Evolutionary conservation across 176 grass and related monocot species (phyloP).

Genomic region (Oryza nivara): DNA sequence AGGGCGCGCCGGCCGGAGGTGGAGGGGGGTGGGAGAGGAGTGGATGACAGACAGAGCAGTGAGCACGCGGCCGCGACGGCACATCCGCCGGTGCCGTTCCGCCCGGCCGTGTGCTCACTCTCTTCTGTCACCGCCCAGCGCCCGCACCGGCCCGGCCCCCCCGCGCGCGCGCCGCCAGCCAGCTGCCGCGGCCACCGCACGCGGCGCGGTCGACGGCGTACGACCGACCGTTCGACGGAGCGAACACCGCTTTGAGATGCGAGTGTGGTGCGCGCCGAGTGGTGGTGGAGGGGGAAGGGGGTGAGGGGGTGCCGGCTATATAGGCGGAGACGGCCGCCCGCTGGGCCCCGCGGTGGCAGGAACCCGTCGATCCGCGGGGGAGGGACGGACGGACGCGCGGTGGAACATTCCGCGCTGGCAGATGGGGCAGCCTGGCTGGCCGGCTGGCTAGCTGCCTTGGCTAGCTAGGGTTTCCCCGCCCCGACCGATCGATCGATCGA

Average conservation of each 20-base stretch:
- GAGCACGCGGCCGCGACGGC: slow-evolving; percentile 73
- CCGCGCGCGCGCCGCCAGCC: neutral
- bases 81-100: slow-evolving; percentile 55
- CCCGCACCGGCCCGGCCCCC: neutral
- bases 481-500: neutral
- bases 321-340: slow-evolving; percentile 17
- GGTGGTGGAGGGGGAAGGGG: neutral
- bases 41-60: slow-evolving; percentile 68
- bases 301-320: slow-evolving; percentile 33
- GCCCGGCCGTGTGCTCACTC: slow-evolving; percentile 77
- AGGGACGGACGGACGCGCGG: too few species aligned
- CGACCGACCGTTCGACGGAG: neutral
- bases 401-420: slow-evolving; percentile 33
- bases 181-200: slow-evolving; percentile 40
- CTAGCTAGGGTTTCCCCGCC: slow-evolving; percentile 35
- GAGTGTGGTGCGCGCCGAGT: neutral
- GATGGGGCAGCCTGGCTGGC: slow-evolving; percentile 5
- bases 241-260: neutral
- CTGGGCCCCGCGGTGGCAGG: slow-evolving; percentile 17
- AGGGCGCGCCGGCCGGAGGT: neutral
- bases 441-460: too few species aligned
- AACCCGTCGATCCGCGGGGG: neutral
- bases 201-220: neutral
- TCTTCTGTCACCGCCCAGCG: slow-evolving; percentile 66
- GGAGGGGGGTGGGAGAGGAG: neutral